phyloP scores from a whole-genome alignment of 805 yeast genomes.

The Yamadazyma nakazawae region DNA sequence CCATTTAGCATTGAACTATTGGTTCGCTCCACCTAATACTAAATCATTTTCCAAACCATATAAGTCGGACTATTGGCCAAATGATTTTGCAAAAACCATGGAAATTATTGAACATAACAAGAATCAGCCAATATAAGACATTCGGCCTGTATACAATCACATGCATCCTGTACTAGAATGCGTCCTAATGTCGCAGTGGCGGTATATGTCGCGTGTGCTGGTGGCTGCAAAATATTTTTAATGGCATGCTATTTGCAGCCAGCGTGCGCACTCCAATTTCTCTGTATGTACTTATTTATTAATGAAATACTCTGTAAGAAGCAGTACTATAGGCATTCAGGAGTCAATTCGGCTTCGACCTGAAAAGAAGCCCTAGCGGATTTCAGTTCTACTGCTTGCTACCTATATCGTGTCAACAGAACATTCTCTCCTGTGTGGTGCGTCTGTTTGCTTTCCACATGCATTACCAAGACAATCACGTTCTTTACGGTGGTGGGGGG shows the following conservation, averaged over 20 bases:
- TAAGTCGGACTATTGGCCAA: constrained; percentile 49
- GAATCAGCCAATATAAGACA: constrained; percentile 3
- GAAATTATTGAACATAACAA: background rate
- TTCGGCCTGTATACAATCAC: constrained; percentile 1
- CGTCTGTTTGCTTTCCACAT: too few species aligned
- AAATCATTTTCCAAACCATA: constrained; percentile 32
- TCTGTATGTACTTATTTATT: too few species aligned
- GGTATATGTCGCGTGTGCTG: background rate
- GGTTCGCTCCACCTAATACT: constrained; percentile 67
- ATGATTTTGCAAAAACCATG: constrained; percentile 1
- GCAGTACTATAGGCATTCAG: too few species aligned
- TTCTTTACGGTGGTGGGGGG: too few species aligned
- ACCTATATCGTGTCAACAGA: too few species aligned
- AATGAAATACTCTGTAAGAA: too few species aligned
- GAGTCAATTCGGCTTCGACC: too few species aligned
- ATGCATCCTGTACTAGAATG: background rate
- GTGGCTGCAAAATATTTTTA: background rate
- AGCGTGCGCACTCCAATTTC: background rate
- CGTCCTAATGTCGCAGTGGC: background rate
- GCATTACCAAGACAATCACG: too few species aligned
- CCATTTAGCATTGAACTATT: constrained; percentile 69
- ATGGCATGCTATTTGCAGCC: background rate
- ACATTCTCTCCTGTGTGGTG: too few species aligned
- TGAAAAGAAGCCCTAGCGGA: too few species aligned
- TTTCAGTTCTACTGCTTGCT: too few species aligned